These are phyloP conservation scores for Sophora flavescens DNA, from an alignment of 306 rosid species.

Conservation along the genomic window DNA sequence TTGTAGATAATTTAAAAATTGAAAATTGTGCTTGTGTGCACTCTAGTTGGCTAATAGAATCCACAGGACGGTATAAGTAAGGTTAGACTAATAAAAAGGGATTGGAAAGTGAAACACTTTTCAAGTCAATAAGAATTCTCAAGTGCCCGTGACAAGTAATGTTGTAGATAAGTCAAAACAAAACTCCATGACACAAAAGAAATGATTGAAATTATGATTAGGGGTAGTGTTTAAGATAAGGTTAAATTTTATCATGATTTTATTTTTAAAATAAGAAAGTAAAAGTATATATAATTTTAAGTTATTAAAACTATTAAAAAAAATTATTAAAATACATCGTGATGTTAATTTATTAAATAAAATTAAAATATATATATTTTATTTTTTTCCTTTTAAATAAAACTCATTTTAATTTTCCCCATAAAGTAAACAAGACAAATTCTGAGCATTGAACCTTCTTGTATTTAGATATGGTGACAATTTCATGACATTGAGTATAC, in stretches of 20 bases:
- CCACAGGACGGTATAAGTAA: conserved; percentile 10
- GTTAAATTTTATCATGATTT: too few relatives aligned
- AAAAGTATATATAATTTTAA: too few relatives aligned
- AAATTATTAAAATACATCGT: too few relatives aligned
- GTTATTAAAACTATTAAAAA: too few relatives aligned
- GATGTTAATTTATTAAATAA: too few relatives aligned
- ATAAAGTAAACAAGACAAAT: conserved; percentile 1
- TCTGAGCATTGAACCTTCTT: neutral
- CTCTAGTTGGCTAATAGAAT: neutral
- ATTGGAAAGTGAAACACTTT: conserved; percentile 29
- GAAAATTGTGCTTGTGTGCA: conserved; percentile 2
- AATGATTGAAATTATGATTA: conserved; percentile 45
- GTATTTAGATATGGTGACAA: neutral
- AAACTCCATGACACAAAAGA: conserved; percentile 41
- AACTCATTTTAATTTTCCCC: too few relatives aligned
- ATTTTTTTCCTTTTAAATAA: too few relatives aligned
- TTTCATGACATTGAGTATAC: conserved; percentile 20
- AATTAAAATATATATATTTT: too few relatives aligned
- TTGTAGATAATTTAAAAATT: neutral
- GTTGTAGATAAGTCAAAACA: conserved; percentile 37
- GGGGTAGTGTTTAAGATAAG: conserved; percentile 20
- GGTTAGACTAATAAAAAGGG: conserved; percentile 20
- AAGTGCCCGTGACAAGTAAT: conserved; percentile 44
- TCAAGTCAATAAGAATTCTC: conserved; percentile 47
- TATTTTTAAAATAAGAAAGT: too few relatives aligned